A percentile compares a stretch with the other conserved stretches of the same genome.
These are phyloP conservation scores for Colletotrichum eremochloae DNA, from an alignment of 2,329 filamentous ascomycete species.

Conservation along the genomic window DNA sequence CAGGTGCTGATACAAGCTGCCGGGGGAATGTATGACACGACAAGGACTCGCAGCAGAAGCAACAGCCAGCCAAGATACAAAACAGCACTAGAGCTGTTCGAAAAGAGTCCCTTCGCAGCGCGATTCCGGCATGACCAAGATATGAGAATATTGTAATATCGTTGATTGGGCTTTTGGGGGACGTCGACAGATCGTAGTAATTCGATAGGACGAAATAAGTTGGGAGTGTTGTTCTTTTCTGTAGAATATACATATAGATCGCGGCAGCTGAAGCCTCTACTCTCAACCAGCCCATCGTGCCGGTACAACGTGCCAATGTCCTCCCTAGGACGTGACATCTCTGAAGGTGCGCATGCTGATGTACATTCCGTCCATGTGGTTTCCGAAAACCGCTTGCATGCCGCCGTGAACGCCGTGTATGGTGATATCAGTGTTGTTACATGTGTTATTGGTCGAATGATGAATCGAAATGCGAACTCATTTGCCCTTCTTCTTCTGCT, in stretches of 20 bases:
- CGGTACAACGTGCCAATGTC: slow-evolving; percentile 1
- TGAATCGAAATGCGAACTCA: slow-evolving; percentile 47
- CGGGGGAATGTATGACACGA: not conserved
- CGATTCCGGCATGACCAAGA: not conserved
- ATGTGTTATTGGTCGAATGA: slow-evolving; percentile 18
- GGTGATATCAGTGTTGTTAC: slow-evolving; percentile 43
- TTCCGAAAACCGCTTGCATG: slow-evolving; percentile 35
- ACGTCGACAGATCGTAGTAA: not conserved
- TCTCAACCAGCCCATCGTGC: slow-evolving; percentile 1
- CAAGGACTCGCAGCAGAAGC: slow-evolving; percentile 3
- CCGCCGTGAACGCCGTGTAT: slow-evolving; percentile 42
- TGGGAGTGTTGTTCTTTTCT: not conserved
- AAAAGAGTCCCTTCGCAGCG: not conserved
- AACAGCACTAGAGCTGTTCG: not conserved
- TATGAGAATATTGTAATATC: not conserved
- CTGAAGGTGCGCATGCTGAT: slow-evolving; percentile 4
- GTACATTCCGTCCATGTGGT: slow-evolving; percentile 21
- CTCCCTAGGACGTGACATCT: not conserved
- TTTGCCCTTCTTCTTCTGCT: slow-evolving; percentile 85
- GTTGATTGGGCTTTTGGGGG: not conserved
- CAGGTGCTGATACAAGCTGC: not conserved
- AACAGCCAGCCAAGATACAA: not conserved
- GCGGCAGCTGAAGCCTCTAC: slow-evolving; percentile 8
- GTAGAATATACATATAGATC: slow-evolving; percentile 34
- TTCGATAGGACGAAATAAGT: not conserved